Base-by-base conservation (phyloP, 345 rosid species). In the Citrus glauca region DNA sequence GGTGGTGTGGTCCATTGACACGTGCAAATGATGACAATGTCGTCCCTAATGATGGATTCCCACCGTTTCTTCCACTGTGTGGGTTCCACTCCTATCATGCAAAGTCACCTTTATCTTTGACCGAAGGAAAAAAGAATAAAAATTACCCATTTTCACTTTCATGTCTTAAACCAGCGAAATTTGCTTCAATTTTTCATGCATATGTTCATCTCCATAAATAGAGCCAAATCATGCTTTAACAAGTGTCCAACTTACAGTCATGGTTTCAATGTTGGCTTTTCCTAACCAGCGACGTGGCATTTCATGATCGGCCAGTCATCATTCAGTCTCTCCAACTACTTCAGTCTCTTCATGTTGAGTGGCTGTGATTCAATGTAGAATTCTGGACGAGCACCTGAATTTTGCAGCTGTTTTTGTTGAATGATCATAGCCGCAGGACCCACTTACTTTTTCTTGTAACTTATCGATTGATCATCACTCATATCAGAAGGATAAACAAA, bases 1-100 rank as follows among this genome's bases (percentile, higher is more conserved):
- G 32, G 78, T 42, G 9, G 38, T 38, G 56, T 69, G 89, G 87
- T 76, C 90, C 89, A 81, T 70, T 65, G 82, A 88, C 93, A 88
- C 89, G 91, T 88, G 91, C 88, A 80, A 86, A 86, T 90, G 89
- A 90, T 88, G 85, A 55, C 82, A 75, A 35, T 81, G 88, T 90
- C 83, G 82, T 85, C 38, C 72, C 73, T 80, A 85, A 90, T 86
- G 90, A 90, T 90, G 89, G 82, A 81, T 83, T 88, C 82, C 85
- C 91, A 90, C 91, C 91, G 91, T 77, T 86, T 84, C 85, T 73
- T 85, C 90, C 93, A 88, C 91, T 83, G 89, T 83, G 88, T 86
- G 89, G 92, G 90, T 30, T 72, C 88, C 88, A 82, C 86, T 65
- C 75, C 38, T 74, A 79, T 86, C 81, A 79, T 80, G 80, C 82